Evolutionary conservation across 2,329 filamentous ascomycete genomes (phyloP).

Genomic region (Penicillium nordicum): DNA sequence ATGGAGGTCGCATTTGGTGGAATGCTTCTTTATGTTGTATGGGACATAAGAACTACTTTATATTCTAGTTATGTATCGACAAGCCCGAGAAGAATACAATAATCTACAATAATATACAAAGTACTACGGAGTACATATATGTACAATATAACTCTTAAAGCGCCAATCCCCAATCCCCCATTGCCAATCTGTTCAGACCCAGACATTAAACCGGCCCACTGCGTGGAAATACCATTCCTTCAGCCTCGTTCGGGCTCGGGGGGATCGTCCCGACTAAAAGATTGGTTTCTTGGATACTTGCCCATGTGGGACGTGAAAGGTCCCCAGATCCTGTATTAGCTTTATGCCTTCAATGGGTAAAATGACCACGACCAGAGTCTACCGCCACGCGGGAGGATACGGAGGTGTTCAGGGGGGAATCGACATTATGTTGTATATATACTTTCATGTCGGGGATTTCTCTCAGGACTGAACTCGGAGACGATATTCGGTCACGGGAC

Average conservation of each 20-base stretch:
- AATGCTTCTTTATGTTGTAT: not conserved
- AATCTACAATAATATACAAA: not conserved
- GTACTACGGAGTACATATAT: not conserved
- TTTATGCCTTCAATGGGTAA: not conserved
- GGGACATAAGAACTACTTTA: not conserved
- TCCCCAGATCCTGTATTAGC: slow-evolving; percentile 2
- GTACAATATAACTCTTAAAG: not conserved
- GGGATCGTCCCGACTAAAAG: not conserved
- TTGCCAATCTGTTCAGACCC: not conserved
- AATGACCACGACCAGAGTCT: not conserved
- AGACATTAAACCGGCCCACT: slow-evolving; percentile 4
- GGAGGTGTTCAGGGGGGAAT: not conserved
- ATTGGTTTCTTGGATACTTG: not conserved
- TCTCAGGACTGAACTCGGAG: not conserved
- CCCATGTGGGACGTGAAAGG: not conserved
- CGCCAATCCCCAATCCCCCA: not conserved
- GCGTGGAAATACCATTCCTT: slow-evolving; percentile 13
- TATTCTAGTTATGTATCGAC: not conserved
- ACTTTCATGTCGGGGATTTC: not conserved
- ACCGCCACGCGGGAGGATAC: not conserved
- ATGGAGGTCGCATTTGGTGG: not conserved
- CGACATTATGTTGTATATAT: not conserved
- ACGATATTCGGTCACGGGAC: not conserved
- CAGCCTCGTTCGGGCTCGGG: slow-evolving; percentile 7
- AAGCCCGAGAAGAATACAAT: not conserved